These are phyloP conservation scores for Neofusicoccum laricinum DNA, from an alignment of 2,329 filamentous ascomycete genomes.

Conservation along the genomic window DNA sequence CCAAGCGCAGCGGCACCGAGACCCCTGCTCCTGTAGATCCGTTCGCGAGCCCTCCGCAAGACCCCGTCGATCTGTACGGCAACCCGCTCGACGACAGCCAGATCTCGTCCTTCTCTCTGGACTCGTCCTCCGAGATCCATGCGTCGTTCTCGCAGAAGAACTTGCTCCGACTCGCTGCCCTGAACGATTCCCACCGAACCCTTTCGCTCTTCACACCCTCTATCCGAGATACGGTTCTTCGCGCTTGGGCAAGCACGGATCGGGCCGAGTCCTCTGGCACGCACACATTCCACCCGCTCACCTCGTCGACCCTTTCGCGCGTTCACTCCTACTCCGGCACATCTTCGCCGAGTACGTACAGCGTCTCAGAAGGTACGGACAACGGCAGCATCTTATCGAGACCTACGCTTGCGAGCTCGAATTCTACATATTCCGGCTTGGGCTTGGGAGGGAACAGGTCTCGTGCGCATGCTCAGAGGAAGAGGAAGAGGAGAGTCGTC, in stretches of 20 bases:
- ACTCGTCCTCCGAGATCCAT: slow-evolving; percentile 76
- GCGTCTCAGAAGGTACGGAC: slow-evolving; percentile 49
- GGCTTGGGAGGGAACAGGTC: slow-evolving; percentile 60
- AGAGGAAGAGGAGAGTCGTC: slow-evolving; percentile 81
- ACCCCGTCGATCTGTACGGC: slow-evolving; percentile 77
- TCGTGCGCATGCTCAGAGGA: slow-evolving; percentile 63
- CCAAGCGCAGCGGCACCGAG: slow-evolving; percentile 40
- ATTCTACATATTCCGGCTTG: slow-evolving; percentile 60
- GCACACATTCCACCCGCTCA: slow-evolving; percentile 38
- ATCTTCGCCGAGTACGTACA: slow-evolving; percentile 17
- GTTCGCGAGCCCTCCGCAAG: slow-evolving; percentile 74
- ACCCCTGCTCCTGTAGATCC: slow-evolving; percentile 67
- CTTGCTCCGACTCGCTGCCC: slow-evolving; percentile 72
- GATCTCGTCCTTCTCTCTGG: slow-evolving; percentile 73
- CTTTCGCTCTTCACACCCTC: slow-evolving; percentile 87
- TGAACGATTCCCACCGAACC: slow-evolving; percentile 86
- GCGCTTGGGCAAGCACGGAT: slow-evolving; percentile 84
- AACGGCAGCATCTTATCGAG: slow-evolving; percentile 55
- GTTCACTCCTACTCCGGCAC: slow-evolving; percentile 43
- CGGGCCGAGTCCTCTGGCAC: slow-evolving; percentile 55
- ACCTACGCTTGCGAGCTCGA: slow-evolving; percentile 62
- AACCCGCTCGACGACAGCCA: slow-evolving; percentile 73
- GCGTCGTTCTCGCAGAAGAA: slow-evolving; percentile 96
- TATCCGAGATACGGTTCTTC: slow-evolving; percentile 86
- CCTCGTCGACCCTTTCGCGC: slow-evolving; percentile 44